A percentile compares a stretch with the other conserved stretches of the same genome.
Evolutionary conservation across 352 stramenopile species (phyloP).

Genomic region (Phytophthora citrophthora): DNA sequence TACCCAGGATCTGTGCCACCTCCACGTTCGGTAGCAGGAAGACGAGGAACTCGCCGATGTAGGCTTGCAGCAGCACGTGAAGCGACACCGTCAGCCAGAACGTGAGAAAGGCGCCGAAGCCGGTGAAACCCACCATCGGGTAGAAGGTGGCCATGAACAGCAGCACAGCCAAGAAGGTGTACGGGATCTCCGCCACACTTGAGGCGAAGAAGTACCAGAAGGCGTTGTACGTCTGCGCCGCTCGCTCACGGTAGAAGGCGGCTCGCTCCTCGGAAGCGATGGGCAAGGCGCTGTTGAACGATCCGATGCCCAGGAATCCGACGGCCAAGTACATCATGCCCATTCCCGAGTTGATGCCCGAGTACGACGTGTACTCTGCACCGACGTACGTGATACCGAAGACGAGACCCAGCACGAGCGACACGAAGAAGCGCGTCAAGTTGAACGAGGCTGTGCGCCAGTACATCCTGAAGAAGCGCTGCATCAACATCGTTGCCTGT

Average conservation of each 20-base stretch:
- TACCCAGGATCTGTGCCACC: constrained; percentile 50
- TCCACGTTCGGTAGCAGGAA: constrained; percentile 38
- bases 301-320: constrained; percentile 71
- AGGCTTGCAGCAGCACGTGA: constrained; percentile 26
- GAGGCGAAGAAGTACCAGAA: constrained; percentile 25
- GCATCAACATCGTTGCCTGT: too few relatives aligned
- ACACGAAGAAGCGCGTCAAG: constrained; percentile 46
- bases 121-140: constrained; percentile 24
- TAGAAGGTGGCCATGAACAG: constrained; percentile 26
- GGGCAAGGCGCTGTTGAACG: constrained; percentile 65
- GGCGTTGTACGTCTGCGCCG: constrained; percentile 52
- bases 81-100: constrained; percentile 24
- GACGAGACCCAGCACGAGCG: constrained; percentile 24
- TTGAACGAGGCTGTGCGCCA: constrained; percentile 58
- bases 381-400: constrained; percentile 27
- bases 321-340: constrained; percentile 59
- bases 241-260: constrained; percentile 88
- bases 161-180: constrained; percentile 38
- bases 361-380: constrained; percentile 25
- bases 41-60: constrained; percentile 36
- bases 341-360: constrained; percentile 31
- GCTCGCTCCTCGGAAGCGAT: constrained; percentile 72
- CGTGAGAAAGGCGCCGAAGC: constrained; percentile 9
- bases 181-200: constrained; percentile 42
- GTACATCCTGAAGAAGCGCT: constrained; percentile 69